Evolutionary conservation across 73 alveolate genomes (phyloP), one percentile per base, ranked within the genome.

Genomic region (Stentor coeruleus): DNA sequence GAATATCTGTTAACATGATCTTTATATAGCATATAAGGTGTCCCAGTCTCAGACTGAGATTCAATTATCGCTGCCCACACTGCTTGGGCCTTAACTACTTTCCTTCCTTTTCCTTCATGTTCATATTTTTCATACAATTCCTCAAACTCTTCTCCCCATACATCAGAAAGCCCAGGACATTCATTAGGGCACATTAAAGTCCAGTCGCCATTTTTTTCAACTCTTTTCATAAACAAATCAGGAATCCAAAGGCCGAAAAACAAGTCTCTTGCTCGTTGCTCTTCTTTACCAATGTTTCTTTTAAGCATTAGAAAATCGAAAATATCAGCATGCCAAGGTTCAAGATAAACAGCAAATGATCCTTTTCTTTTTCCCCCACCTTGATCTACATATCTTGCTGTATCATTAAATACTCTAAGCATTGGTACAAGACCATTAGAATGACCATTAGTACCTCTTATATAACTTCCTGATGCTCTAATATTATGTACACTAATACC

Each of bases 331-430:
- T 96, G 99, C 99, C 99, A 96, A 28, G 99, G 99, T 82, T 96
- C 99, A 81, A 96, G 89, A 85, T 96, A 96, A 82, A 93, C 86
- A 81, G 99, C 98, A 86, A 95, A 95, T 66, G 99, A 92, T 30
- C 99, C 99, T 86, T 95, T 95, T 84, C 99, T 89, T 90, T 93
- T 93, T 66, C 99, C 99, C 59, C 99, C 99, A 35, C 99, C 99
- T 88, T 95, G 96, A 88, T 92, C 98, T 39, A 93, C 98, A 82
- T 92, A 93, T 59, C 95, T 85, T 40, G 98, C 98, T 26, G 99
- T 93, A 76, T 92, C 98, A 80, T 95, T 95, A 90, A 88, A 95
- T 57, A 93, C 98, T 75, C 95, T 93, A 77, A 95, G 90, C 99
- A 95, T 95, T 40, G 99, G 98, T 0, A 95, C 96, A 35, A 95